Evolutionary conservation across 148 eudicot genomes (phyloP).

Genomic region (Silene uniflora): DNA sequence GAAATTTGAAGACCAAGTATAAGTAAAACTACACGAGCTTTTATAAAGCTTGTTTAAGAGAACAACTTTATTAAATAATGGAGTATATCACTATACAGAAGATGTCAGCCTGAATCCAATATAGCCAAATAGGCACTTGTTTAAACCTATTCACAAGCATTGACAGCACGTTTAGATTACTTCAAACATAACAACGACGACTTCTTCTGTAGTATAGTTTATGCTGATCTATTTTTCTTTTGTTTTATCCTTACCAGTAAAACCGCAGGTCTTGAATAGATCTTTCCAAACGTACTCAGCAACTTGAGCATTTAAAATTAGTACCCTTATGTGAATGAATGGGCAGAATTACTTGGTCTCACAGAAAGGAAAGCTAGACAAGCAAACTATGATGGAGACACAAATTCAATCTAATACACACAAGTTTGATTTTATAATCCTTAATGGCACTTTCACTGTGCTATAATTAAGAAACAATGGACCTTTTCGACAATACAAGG

Average conservation of each 20-base stretch:
- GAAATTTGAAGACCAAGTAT: neutral
- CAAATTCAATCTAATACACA: constrained; percentile 8
- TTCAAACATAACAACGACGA: neutral
- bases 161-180: constrained; percentile 2
- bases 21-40: neutral
- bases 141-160: neutral
- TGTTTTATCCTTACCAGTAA: neutral
- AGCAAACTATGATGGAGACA: constrained; percentile 18
- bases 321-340: neutral
- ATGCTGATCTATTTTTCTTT: neutral
- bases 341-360: neutral
- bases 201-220: constrained; percentile 2
- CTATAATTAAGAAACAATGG: neutral
- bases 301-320: neutral
- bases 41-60: neutral
- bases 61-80: neutral
- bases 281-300: neutral
- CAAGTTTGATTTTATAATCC: constrained; percentile 1
- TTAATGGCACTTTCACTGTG: neutral
- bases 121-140: neutral
- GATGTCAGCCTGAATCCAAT: neutral
- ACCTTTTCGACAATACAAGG: neutral
- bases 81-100: neutral
- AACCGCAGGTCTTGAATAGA: neutral
- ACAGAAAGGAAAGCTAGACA: constrained; percentile 9